Evolutionary conservation across 108 stramenopile genomes (phyloP).

Genomic region (Fragilaria crotonensis): DNA sequence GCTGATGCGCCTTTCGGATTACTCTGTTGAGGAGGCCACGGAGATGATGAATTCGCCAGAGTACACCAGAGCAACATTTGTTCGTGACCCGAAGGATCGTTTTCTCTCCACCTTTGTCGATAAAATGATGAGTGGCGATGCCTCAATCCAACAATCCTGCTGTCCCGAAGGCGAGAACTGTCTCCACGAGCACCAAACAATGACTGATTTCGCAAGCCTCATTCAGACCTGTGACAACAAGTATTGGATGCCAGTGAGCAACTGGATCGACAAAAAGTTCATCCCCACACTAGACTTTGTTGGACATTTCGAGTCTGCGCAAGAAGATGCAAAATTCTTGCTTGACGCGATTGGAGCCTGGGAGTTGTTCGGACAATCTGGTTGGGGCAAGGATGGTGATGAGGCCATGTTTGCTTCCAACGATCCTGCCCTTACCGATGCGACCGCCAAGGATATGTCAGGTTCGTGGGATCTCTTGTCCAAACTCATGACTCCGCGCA

Average conservation of each 20-base stretch:
- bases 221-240: slow-evolving; percentile 21
- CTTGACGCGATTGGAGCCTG: slow-evolving; percentile 21
- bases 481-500: no score
- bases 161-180: no score
- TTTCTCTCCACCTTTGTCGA: no score
- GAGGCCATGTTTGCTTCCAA: slow-evolving; percentile 18
- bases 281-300: slow-evolving; percentile 37
- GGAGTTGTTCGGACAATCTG: slow-evolving; percentile 29
- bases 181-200: no score
- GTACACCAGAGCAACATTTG: no score
- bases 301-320: slow-evolving; percentile 24
- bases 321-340: slow-evolving; percentile 24
- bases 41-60: no score
- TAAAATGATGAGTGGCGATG: no score
- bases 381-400: slow-evolving; percentile 29
- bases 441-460: slow-evolving; percentile 9
- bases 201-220: slow-evolving; percentile 16
- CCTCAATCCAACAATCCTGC: no score
- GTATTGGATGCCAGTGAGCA: slow-evolving; percentile 32
- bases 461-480: slow-evolving; percentile 14
- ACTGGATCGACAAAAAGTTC: slow-evolving; percentile 28
- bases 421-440: slow-evolving; percentile 10
- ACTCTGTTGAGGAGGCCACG: no score
- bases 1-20: no score
- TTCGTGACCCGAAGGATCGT: no score